Evolutionary conservation across 2,329 filamentous ascomycete genomes (phyloP), one percentile per base, ranked within the genome.

Genomic region (Lecanicillium sp.): DNA sequence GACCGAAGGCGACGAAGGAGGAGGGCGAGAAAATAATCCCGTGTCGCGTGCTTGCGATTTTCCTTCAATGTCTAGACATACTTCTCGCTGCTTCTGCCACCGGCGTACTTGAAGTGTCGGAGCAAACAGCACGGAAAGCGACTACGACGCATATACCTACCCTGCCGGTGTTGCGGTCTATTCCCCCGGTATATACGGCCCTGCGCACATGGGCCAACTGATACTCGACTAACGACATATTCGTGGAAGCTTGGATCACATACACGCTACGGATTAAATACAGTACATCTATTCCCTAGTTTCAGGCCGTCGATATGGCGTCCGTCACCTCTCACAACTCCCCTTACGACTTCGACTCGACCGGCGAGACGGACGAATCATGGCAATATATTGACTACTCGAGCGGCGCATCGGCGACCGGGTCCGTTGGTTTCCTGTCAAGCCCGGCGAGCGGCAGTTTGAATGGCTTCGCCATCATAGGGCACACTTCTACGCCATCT

Each of bases 401-500:
- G 22, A 54, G 53, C 34, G 48, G 53, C 40, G 55, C 51, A 19
- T 62, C 61, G 13, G 57, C 50, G 4, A 48, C 63, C 0, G 61
- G 56, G 0, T 66, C 66, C 1, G 56, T 65, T 9, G 65, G 61
- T 14, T 69, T 73, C 43, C 55, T 70, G 14, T 63, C 67, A 18
- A 74, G 72, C 44, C 72, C 73, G 5, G 65, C 64, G 10, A 71
- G 64, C 47, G 63, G 65, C 12, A 75, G 72, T 43, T 53, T 76
- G 47, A 65, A 62, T 28, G 71, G 72, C 17, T 77, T 67, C 55
- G 62, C 61, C 11, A 54, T 75, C 31, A 54, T 75, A 33, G 61
- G 64, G 20, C 62, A 64, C 44, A 48, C 53, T 13, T 54, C 51
- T 18, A 52, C 47, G 27, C 48, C 48, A 22, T 59, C 55, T 13